Evolutionary conservation across 2,329 filamentous ascomycete genomes (phyloP).

Genomic region (Cladophialophora exuberans): DNA sequence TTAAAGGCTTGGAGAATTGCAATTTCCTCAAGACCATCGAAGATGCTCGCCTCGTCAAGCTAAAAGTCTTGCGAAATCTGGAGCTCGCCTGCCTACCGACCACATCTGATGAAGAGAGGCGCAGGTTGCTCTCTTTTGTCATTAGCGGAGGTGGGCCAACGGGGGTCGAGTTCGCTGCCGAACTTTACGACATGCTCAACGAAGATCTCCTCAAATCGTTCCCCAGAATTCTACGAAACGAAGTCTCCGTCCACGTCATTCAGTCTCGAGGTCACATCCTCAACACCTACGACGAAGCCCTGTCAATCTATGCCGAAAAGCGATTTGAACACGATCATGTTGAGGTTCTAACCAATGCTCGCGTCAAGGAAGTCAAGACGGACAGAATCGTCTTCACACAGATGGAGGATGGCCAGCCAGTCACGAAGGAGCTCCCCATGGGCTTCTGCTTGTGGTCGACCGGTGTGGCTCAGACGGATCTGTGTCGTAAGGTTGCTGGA

Average conservation of each 20-base stretch:
- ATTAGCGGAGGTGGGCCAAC: constrained; percentile 93
- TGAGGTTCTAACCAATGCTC: constrained; percentile 86
- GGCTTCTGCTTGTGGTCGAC: constrained; percentile 99
- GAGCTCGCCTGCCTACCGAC: constrained; percentile 92
- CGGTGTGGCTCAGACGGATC: constrained; percentile 82
- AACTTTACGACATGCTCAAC: constrained; percentile 93
- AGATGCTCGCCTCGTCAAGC: constrained; percentile 87
- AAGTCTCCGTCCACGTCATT: constrained; percentile 96
- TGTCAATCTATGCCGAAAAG: constrained; percentile 89
- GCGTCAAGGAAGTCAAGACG: constrained; percentile 82
- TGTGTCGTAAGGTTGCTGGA: constrained; percentile 75
- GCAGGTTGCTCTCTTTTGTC: constrained; percentile 89
- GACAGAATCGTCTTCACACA: constrained; percentile 92
- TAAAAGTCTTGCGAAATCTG: constrained; percentile 84
- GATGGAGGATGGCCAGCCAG: constrained; percentile 70
- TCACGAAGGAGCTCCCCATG: constrained; percentile 93
- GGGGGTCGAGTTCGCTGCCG: constrained; percentile 95
- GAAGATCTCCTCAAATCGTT: constrained; percentile 86
- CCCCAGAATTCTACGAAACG: constrained; percentile 87
- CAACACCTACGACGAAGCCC: constrained; percentile 95
- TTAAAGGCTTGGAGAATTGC: constrained; percentile 91
- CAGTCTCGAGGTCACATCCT: constrained; percentile 93
- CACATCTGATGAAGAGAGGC: constrained; percentile 83
- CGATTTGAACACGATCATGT: constrained; percentile 90
- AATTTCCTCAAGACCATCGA: constrained; percentile 94